Base-by-base conservation (phyloP, 2,329 filamentous ascomycete genomes). In the Trichoderma endophyticum region DNA sequence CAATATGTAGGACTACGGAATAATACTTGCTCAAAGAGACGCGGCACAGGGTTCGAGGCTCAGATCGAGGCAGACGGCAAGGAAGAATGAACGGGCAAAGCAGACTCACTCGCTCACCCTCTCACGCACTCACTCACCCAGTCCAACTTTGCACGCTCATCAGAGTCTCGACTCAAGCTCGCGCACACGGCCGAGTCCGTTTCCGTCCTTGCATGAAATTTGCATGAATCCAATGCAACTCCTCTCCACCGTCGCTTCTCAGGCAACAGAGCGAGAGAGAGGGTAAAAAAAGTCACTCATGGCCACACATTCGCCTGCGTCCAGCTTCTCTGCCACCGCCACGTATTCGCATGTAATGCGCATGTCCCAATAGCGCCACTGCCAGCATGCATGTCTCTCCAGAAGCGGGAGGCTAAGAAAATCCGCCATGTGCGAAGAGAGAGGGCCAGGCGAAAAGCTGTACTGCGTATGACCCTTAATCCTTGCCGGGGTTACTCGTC, bases 261-360 rank as follows among this genome's bases (percentile, higher is more conserved):
- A 51, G 48, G 64, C 21, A 26, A 26, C 26, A 26, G 26, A 56
- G 30, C 51, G 54, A 56, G 21, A 18, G 36, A 39, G 14, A 18
- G 14, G 18, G 6, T 18, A 28, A 30, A 66, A 30, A 60, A 69
- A 32, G 30, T 21, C 36, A 51, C 66, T 60, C 57, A 69, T 34
- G 43, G 28, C 32, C 30, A 32, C 65, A 43, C 48, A 57, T 56
- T 66, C 63, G 48, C 48, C n/a, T 54, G 48, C 48, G 48, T 54
- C 60, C 43, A 36, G 48, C 68, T 70, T 56, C 68, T 70, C 60
- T 70, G 48, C 68, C 68, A 60, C 15, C 60, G 68, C 68, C 68
- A 70, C 68, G 68, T 70, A 70, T 70, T 48, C 34, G 60, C 68
- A 70, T 60, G 48, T 60, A 69, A 63, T 70, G 48, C 28, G 60